phyloP scores from a whole-genome alignment of 129 eudicot species.

The Mikania micrantha region DNA sequence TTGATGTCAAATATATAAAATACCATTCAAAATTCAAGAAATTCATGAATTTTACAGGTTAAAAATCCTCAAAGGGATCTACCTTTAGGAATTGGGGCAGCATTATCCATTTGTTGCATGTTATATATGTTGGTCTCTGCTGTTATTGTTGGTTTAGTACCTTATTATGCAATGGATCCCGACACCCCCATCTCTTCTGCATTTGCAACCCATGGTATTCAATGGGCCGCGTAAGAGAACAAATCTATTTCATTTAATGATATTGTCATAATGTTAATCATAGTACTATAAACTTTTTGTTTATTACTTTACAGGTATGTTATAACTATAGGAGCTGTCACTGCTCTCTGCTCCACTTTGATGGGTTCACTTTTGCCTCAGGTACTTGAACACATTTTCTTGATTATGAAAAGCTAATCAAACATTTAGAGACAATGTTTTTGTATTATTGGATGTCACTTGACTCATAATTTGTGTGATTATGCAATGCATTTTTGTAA shows the following conservation, averaged over 20 bases:
- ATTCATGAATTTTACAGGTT: constrained; percentile 40
- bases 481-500: background rate
- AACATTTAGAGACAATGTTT: background rate
- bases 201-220: constrained; percentile 70
- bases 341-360: constrained; percentile 84
- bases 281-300: background rate
- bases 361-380: constrained; percentile 98
- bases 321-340: constrained; percentile 79
- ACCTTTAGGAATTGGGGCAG: constrained; percentile 88
- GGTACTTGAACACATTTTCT: constrained; percentile 30
- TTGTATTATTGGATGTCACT: background rate
- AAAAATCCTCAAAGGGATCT: constrained; percentile 90
- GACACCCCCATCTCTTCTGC: constrained; percentile 99
- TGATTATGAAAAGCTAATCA: background rate
- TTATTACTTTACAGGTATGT: constrained; percentile 48
- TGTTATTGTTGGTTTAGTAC: constrained; percentile 90
- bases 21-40: background rate
- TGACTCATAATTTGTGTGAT: background rate
- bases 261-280: no score
- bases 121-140: constrained; percentile 93
- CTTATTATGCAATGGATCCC: constrained; percentile 85
- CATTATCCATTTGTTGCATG: constrained; percentile 81
- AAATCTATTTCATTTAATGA: background rate
- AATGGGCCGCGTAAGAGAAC: constrained; percentile 93
- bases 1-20: background rate